Base-by-base conservation (phyloP, 1,284 basidiomycete species). In the Ceratobasidium sp. region DNA sequence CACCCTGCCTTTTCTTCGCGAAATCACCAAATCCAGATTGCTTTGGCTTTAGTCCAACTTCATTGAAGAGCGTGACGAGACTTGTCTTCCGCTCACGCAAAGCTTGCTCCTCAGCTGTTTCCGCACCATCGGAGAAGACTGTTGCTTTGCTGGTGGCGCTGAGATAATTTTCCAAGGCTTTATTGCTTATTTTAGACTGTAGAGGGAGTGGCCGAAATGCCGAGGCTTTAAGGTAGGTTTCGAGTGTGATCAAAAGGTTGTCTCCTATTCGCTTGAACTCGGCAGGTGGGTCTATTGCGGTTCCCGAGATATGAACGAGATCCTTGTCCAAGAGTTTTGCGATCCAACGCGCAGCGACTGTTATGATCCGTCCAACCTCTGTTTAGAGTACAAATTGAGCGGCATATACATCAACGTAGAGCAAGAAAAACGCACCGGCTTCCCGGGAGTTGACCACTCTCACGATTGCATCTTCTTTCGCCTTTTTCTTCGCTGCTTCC, bases 41-140 rank as follows among this genome's bases (percentile, higher is more conserved):
- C 44, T 85, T 81, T 1, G 93, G 92, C 71, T 87, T 89, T 66
- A 94, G 84, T 66, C 87, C 88, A 76, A 94, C 83, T 18, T 87
- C 86, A n/a, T 92, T 87, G 81, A 94, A 94, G 50, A 95, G 83
- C 70, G 87, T 86, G 2, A 91, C 81, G 50, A 94, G 85, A 0
- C 92, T 88, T n/a, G 86, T 85, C 82, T 96, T 96, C 48, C 95
- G 88, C 82, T 93, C 91, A 48, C 94, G 88, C n/a, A 97, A 86
- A 20, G 84, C 84, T 79, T 91, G 90, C 84, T 97, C 95, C 75
- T 90, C 88, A 2, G 87, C 85, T 0, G 93, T 95, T 82, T 96
- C 95, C 66, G 90, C 86, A 0, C 92, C 92, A 83, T 94, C 93
- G 78, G 89, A 88, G 81, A 93, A 90, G 82, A 90, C 87, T 16